Conservation (phyloP, 306 rosid species). For the Vigna radiata region DNA sequence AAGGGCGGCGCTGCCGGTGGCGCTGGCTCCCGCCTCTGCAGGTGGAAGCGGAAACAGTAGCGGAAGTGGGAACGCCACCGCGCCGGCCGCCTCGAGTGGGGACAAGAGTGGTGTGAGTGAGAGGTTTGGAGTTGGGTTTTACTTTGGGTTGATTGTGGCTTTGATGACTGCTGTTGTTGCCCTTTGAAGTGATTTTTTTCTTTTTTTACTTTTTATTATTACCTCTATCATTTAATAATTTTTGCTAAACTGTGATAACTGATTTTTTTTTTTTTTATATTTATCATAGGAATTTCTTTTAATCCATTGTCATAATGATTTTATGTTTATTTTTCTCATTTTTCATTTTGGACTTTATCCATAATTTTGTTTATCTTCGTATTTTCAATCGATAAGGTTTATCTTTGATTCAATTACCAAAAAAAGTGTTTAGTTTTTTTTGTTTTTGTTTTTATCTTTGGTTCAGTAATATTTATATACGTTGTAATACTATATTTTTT, state of each 20-base stretch:
- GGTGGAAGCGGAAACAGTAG: background rate
- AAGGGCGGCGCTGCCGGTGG: background rate
- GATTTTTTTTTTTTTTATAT: background rate
- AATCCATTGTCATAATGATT: too few relatives aligned
- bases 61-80: background rate
- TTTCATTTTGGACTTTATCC: too few relatives aligned
- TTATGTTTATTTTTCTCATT: background rate
- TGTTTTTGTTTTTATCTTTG: too few relatives aligned
- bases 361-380: too few relatives aligned
- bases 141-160: conserved; percentile 9
- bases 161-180: background rate
- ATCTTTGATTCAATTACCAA: too few relatives aligned
- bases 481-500: too few relatives aligned
- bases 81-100: background rate
- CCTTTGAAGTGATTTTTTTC: background rate
- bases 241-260: background rate
- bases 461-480: too few relatives aligned
- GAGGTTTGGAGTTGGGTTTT: conserved; percentile 19
- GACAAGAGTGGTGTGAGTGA: conserved; percentile 13
- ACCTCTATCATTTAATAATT: conserved; percentile 12
- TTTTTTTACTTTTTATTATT: background rate
- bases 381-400: too few relatives aligned
- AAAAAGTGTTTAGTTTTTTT: too few relatives aligned
- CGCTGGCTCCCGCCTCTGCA: background rate
- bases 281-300: background rate